A percentile compares a stretch with the other conserved stretches of the same genome.
Evolutionary conservation across 352 stramenopile genomes (phyloP).

Genomic region (Phytopythium ostracodes): DNA sequence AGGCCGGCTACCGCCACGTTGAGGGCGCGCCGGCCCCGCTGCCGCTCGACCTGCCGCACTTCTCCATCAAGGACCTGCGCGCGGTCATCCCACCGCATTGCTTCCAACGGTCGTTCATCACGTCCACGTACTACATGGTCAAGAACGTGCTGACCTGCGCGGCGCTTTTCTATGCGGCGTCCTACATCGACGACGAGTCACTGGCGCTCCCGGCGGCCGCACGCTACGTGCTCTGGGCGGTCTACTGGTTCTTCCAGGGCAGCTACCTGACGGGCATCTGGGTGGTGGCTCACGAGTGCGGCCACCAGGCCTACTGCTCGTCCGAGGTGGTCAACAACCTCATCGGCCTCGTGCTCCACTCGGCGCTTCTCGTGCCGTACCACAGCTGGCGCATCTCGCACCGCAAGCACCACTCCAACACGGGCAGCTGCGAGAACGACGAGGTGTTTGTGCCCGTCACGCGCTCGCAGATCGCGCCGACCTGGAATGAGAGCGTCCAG

Average conservation of each 20-base stretch:
- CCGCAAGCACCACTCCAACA: slow-evolving; percentile 96
- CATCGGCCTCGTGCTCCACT: slow-evolving; percentile 96
- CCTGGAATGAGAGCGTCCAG: slow-evolving; percentile 84
- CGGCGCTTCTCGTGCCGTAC: slow-evolving; percentile 97
- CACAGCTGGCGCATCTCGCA: slow-evolving; percentile 97
- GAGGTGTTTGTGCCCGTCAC: slow-evolving; percentile 96
- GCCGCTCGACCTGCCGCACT: slow-evolving; percentile 77
- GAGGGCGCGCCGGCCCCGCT: slow-evolving; percentile 71
- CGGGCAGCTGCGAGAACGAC: slow-evolving; percentile 94
- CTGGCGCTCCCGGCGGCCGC: slow-evolving; percentile 38
- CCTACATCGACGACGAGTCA: slow-evolving; percentile 49
- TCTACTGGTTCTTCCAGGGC: slow-evolving; percentile 98
- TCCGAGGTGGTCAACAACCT: slow-evolving; percentile 95
- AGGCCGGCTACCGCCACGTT: slow-evolving; percentile 68
- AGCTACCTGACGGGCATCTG: slow-evolving; percentile 96
- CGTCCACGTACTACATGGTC: slow-evolving; percentile 90
- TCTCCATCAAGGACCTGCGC: slow-evolving; percentile 89
- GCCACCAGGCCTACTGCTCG: slow-evolving; percentile 95
- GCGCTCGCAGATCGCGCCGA: slow-evolving; percentile 47
- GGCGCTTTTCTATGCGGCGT: slow-evolving; percentile 87
- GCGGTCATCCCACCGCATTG: slow-evolving; percentile 93
- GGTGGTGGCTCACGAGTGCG: slow-evolving; percentile 98
- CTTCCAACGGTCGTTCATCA: slow-evolving; percentile 94
- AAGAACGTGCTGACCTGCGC: slow-evolving; percentile 90
- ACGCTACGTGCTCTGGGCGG: slow-evolving; percentile 80